A percentile compares a stretch with the other conserved stretches of the same genome.
Evolutionary conservation across 805 yeast species (phyloP).

Genomic region (Soucietia sequanensis): DNA sequence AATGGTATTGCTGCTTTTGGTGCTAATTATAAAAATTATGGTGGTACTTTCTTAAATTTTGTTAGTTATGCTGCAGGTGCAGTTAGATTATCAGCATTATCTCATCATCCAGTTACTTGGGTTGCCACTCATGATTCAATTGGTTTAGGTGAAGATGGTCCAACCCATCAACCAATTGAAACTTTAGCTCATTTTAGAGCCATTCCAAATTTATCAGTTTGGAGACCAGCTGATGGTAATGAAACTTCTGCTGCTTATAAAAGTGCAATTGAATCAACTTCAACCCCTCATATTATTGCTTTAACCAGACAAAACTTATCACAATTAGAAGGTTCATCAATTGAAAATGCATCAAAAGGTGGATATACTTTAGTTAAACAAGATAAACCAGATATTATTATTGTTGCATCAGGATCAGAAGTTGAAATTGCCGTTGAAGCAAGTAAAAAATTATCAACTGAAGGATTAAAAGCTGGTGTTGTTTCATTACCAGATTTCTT

Average conservation of each 20-base stretch:
- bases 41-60: conserved; percentile 97
- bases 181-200: conserved; percentile 86
- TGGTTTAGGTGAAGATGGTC: conserved; percentile 92
- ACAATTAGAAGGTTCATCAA: conserved; percentile 87
- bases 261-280: conserved; percentile 56
- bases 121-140: conserved; percentile 89
- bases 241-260: conserved; percentile 83
- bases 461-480: conserved; percentile 73
- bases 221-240: conserved; percentile 95
- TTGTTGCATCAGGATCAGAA: conserved; percentile 95
- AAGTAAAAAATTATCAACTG: conserved; percentile 63
- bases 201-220: conserved; percentile 73
- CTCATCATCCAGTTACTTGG: conserved; percentile 82
- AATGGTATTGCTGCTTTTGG: conserved; percentile 94
- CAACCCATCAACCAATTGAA: conserved; percentile 92
- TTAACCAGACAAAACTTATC: conserved; percentile 86
- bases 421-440: conserved; percentile 80
- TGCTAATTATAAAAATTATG: conserved; percentile 84
- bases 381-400: conserved; percentile 64
- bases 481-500: conserved; percentile 92
- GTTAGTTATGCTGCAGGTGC: conserved; percentile 84
- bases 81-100: conserved; percentile 77
- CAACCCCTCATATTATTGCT: conserved; percentile 74
- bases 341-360: conserved; percentile 93
- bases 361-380: conserved; percentile 72